A percentile compares a stretch with the other conserved stretches of the same genome.
Evolutionary conservation across 345 rosid species (phyloP).

Genomic region (Linum usitatissimum): DNA sequence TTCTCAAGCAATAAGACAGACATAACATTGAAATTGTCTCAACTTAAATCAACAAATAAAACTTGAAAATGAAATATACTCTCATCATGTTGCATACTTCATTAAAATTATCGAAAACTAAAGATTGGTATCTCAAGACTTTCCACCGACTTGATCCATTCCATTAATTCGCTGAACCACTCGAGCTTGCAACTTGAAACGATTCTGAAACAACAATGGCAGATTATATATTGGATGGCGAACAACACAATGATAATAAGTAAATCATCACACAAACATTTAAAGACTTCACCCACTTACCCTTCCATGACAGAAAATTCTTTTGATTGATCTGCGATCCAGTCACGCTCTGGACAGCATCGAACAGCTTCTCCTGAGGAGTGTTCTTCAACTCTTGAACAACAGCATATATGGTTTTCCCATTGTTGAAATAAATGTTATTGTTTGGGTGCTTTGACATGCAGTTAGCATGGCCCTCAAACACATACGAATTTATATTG

Average conservation of each 20-base stretch:
- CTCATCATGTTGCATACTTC: too few species aligned
- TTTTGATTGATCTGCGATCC: slow-evolving; percentile 48
- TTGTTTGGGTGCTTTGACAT: slow-evolving; percentile 66
- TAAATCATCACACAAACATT: neutral
- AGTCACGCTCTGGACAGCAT: slow-evolving; percentile 40
- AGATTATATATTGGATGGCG: slow-evolving; percentile 8
- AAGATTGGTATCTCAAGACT: slow-evolving; percentile 29
- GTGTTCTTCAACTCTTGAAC: slow-evolving; percentile 63
- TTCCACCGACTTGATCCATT: slow-evolving; percentile 26
- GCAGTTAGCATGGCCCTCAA: slow-evolving; percentile 63
- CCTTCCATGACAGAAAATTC: slow-evolving; percentile 48
- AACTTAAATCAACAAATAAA: too few species aligned
- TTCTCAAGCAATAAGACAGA: too few species aligned
- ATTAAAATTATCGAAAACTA: neutral
- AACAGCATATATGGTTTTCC: slow-evolving; percentile 53
- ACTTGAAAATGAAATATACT: too few species aligned
- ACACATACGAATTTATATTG: slow-evolving; percentile 50
- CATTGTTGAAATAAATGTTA: slow-evolving; percentile 58
- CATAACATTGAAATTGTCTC: too few species aligned
- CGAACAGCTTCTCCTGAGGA: slow-evolving; percentile 44
- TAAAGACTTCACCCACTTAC: slow-evolving; percentile 20
- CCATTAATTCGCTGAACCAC: slow-evolving; percentile 59
- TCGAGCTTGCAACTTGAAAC: slow-evolving; percentile 51
- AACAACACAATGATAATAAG: neutral
- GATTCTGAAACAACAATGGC: slow-evolving; percentile 29